Percentiles rank a stretch among this genome's conserved stretches.
These are phyloP conservation scores for Nemania diffusa DNA, from an alignment of 2,329 filamentous ascomycete species.

Conservation along the genomic window DNA sequence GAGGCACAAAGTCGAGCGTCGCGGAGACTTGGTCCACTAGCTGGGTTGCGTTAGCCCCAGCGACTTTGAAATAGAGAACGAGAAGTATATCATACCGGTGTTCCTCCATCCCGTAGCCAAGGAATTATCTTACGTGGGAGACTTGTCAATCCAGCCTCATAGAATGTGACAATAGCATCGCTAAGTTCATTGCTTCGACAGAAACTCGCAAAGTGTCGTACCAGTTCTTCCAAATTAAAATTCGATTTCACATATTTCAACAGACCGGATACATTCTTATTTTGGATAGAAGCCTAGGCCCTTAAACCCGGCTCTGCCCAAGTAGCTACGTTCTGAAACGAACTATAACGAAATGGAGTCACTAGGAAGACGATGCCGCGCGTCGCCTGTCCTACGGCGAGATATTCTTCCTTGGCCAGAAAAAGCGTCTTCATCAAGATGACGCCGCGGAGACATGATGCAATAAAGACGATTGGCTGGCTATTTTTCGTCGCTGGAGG, in stretches of 20 bases:
- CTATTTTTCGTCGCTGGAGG: neutral
- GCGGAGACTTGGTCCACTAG: slow-evolving; percentile 1
- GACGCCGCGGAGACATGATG: neutral
- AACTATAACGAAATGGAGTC: slow-evolving; percentile 1
- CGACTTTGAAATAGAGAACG: no score
- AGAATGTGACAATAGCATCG: slow-evolving; percentile 10
- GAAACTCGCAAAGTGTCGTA: neutral
- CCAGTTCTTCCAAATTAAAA: neutral
- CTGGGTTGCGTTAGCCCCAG: slow-evolving; percentile 5
- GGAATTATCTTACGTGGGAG: slow-evolving; percentile 8
- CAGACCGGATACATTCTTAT: neutral
- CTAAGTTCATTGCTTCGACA: neutral
- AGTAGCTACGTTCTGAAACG: neutral
- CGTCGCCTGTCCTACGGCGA: neutral
- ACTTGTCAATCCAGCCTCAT: slow-evolving; percentile 4
- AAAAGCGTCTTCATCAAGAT: neutral
- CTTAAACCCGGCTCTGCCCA: slow-evolving; percentile 10
- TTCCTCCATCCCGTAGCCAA: neutral
- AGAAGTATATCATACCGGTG: neutral
- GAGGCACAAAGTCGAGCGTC: neutral
- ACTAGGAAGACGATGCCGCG: slow-evolving; percentile 2
- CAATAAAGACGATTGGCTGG: neutral
- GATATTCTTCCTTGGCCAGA: neutral
- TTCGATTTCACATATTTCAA: neutral
- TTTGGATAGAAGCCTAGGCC: neutral